Conservation (phyloP, 306 rosid genomes). For the Prunus padus region DNA sequence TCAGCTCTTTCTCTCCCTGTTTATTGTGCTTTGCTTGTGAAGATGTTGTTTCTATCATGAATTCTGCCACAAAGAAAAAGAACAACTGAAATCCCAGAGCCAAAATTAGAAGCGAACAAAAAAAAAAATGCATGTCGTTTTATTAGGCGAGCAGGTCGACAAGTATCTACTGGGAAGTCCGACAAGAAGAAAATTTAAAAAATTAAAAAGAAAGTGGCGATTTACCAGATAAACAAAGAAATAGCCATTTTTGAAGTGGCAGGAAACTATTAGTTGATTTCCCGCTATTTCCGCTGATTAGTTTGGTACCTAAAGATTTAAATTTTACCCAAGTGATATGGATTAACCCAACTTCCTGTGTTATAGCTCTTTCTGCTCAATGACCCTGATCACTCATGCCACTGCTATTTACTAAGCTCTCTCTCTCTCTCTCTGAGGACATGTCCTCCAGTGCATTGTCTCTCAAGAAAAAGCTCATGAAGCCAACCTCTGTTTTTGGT, state of each 20-base stretch:
- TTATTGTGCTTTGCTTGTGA: not conserved
- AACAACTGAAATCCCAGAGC: not conserved
- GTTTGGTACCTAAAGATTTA: slow-evolving; percentile 28
- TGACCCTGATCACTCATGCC: not conserved
- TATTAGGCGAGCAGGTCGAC: not conserved
- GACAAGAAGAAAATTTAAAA: too few species aligned
- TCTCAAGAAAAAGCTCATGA: slow-evolving; percentile 23
- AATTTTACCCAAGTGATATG: not conserved
- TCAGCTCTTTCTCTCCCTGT: not conserved
- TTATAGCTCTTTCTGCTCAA: slow-evolving; percentile 9
- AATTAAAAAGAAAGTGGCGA: not conserved
- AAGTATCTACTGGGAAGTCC: not conserved
- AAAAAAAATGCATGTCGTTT: not conserved
- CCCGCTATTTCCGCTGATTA: slow-evolving; percentile 32
- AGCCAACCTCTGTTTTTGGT: slow-evolving; percentile 36
- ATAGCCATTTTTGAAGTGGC: not conserved
- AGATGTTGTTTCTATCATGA: not conserved
- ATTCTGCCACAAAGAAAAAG: not conserved
- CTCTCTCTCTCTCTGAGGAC: not conserved
- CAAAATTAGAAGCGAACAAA: not conserved
- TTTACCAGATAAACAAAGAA: not conserved
- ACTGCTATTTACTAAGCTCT: not conserved
- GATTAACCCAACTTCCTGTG: slow-evolving; percentile 11
- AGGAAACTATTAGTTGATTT: not conserved
- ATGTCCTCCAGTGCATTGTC: slow-evolving; percentile 6